Conservation (phyloP, 768 basidiomycete species). For the Rubroboletus pulcherrimus region DNA sequence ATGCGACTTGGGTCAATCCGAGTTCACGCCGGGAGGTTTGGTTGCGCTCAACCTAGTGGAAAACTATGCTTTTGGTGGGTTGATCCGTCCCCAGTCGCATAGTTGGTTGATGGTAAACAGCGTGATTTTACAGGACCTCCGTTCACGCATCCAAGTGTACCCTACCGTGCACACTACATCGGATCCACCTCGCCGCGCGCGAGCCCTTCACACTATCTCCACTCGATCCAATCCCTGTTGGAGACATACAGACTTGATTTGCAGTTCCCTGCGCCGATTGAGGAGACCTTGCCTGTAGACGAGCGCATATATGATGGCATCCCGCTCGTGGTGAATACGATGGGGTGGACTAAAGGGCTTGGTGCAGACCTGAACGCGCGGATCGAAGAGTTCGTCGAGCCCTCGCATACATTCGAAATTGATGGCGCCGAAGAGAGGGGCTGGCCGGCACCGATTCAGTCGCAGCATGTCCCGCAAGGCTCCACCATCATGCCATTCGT, state of each 20-base stretch:
- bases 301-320: slow-evolving; percentile 52
- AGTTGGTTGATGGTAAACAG: not conserved
- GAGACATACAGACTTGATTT: slow-evolving; percentile 69
- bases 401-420: slow-evolving; percentile 37
- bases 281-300: slow-evolving; percentile 29
- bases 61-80: slow-evolving; percentile 63
- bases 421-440: slow-evolving; percentile 20
- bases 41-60: slow-evolving; percentile 76
- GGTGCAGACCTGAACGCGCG: slow-evolving; percentile 73
- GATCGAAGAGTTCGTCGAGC: slow-evolving; percentile 63
- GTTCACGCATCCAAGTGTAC: slow-evolving; percentile 76
- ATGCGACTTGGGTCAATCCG: slow-evolving; percentile 90
- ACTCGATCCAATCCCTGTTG: slow-evolving; percentile 61
- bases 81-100: not conserved
- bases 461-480: slow-evolving; percentile 4
- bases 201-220: slow-evolving; percentile 72
- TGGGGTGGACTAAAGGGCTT: slow-evolving; percentile 95
- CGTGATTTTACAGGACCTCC: slow-evolving; percentile 60
- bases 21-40: slow-evolving; percentile 85
- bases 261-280: slow-evolving; percentile 40
- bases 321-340: slow-evolving; percentile 90
- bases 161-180: slow-evolving; percentile 74
- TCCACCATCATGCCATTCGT: not conserved
- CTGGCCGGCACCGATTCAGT: slow-evolving; percentile 15
- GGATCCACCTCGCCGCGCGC: slow-evolving; percentile 76